Evolutionary conservation across 306 rosid species (phyloP), one percentile per base, ranked within the genome.

Genomic region (Nissolia schottii): DNA sequence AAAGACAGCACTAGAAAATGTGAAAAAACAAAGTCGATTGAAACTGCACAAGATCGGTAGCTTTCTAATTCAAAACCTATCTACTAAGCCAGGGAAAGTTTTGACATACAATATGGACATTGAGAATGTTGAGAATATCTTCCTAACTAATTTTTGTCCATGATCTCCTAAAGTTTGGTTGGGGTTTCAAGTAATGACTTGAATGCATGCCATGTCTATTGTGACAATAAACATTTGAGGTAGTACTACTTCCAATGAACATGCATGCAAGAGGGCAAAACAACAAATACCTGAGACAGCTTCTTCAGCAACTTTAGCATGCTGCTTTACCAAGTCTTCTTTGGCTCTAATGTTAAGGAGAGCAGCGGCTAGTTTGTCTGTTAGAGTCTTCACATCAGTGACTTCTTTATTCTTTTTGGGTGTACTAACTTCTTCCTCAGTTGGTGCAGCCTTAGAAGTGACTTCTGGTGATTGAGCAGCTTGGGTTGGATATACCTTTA

Each of bases 281-380:
- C 13, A 55, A 15, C 13, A 60, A 58, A 31, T 82, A 91, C 97
- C 96, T 67, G 89, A 59, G 53, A 91, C 90, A 62, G 97, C 97
- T 83, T 91, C 97, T 82, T 89, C 97, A 27, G 97, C 88, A 57
- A 91, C 96, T 82, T 87, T 87, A 62, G 96, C 77, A 77, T 91
- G 96, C 86, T 91, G 96, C 71, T 85, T 83, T 40, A 89, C 92
- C 77, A 80, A 72, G 48, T 89, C 89, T 64, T 91, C 97, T 79
- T 88, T 91, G 80, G 84, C 90, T 73, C 83, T 85, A 62, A 89
- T 57, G 49, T 67, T 76, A 9, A 68, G 84, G 68, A 91, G 84
- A 79, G 97, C 96, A 24, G 89, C 79, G 3, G 88, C 86, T 65
- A 89, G 58, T 38, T 87, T 86, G 31, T 89, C 87, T 14, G 56